Evolutionary conservation across 139 green algal genomes (phyloP).

Genomic region (Pseudopediastrum boryanum): DNA sequence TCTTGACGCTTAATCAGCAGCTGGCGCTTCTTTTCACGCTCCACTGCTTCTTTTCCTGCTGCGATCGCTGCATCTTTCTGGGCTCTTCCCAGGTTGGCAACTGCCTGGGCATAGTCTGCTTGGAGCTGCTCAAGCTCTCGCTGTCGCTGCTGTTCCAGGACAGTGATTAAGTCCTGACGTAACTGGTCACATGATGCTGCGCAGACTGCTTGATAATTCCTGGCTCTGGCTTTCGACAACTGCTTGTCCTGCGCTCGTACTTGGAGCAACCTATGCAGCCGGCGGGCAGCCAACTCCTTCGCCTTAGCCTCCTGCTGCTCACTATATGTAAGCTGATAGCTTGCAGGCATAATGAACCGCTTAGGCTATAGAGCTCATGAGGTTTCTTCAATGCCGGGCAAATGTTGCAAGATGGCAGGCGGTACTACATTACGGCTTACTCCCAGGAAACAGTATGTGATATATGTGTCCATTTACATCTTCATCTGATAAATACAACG

Average conservation of each 20-base stretch:
- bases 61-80: slow-evolving; percentile 11
- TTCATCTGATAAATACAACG: too few species aligned
- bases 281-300: neutral
- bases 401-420: too few species aligned
- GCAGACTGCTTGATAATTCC: slow-evolving; percentile 19
- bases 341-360: neutral
- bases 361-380: too few species aligned
- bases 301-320: slow-evolving; percentile 30
- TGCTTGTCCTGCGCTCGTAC: slow-evolving; percentile 22
- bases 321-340: slow-evolving; percentile 18
- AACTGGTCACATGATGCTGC: neutral
- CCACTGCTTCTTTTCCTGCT: too few species aligned
- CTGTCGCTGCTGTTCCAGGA: slow-evolving; percentile 13
- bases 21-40: slow-evolving; percentile 2
- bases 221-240: neutral
- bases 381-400: too few species aligned
- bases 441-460: too few species aligned
- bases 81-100: slow-evolving; percentile 12
- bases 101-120: slow-evolving; percentile 11
- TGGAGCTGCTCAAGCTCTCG: slow-evolving; percentile 14
- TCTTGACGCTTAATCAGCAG: slow-evolving; percentile 1
- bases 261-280: slow-evolving; percentile 35
- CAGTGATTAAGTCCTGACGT: neutral
- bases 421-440: too few species aligned
- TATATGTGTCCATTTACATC: too few species aligned